phyloP scores from a whole-genome alignment of 306 rosid species.

The peach (Prunus persica) region DNA sequence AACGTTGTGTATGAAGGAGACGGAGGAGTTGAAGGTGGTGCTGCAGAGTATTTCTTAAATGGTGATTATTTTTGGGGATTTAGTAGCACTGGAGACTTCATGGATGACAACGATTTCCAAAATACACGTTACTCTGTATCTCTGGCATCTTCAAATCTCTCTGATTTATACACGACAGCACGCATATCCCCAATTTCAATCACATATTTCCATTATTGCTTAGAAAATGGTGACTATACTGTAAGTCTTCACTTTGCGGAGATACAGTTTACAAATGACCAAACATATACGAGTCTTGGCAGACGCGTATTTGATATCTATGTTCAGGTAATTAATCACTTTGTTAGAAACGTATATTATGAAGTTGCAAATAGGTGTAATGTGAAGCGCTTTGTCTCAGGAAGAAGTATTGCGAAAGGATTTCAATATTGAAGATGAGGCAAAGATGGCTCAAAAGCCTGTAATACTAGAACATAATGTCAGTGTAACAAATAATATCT shows the following conservation, averaged over 20 bases:
- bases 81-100: constrained; percentile 44
- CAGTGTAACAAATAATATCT: constrained; percentile 36
- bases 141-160: constrained; percentile 35
- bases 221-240: constrained; percentile 63
- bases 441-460: constrained; percentile 42
- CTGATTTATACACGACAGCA: constrained; percentile 51
- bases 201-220: constrained; percentile 68
- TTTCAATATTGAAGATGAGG: constrained; percentile 51
- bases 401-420: constrained; percentile 44
- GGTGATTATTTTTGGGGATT: constrained; percentile 30
- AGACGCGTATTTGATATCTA: constrained; percentile 59
- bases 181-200: constrained; percentile 58
- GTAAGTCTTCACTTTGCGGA: constrained; percentile 65
- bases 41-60: constrained; percentile 15
- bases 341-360: not conserved
- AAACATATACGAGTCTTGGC: constrained; percentile 50
- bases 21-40: constrained; percentile 32
- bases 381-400: constrained; percentile 30
- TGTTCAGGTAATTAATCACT: constrained; percentile 53
- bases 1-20: constrained; percentile 26
- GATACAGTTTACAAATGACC: constrained; percentile 54
- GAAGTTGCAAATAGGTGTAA: constrained; percentile 13
- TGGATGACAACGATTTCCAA: constrained; percentile 31
- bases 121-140: constrained; percentile 35
- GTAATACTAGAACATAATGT: constrained; percentile 27